These are phyloP conservation scores for Neospora caninum DNA, from an alignment of 169 alveolate species.

Conservation along the genomic window DNA sequence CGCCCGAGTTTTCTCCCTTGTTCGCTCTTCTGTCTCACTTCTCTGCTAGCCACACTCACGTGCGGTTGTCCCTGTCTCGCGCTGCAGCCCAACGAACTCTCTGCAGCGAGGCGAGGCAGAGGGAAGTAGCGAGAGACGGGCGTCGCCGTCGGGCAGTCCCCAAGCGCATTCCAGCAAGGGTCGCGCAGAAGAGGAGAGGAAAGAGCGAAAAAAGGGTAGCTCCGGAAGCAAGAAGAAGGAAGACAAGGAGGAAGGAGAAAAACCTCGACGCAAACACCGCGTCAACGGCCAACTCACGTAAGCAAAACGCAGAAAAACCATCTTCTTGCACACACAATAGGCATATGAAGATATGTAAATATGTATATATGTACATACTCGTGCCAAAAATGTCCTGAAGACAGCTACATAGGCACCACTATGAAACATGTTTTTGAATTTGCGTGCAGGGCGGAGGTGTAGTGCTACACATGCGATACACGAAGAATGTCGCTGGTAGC, in stretches of 20 bases:
- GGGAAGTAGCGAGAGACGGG: not conserved
- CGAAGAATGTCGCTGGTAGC: no score
- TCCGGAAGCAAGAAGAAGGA: not conserved
- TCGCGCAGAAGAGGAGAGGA: not conserved
- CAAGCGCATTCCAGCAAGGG: not conserved
- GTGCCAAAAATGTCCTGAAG: no score
- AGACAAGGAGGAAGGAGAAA: not conserved
- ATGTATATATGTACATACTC: not conserved
- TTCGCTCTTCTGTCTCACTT: no score
- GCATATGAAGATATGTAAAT: not conserved
- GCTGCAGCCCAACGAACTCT: not conserved
- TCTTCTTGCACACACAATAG: no score
- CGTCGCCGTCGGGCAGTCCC: not conserved
- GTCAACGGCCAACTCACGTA: not conserved
- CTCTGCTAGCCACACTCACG: no score
- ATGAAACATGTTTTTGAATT: no score
- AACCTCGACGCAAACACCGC: not conserved
- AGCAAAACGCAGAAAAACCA: not conserved
- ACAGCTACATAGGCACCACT: no score
- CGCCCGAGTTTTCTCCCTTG: no score
- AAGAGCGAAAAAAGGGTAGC: not conserved
- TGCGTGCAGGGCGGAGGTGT: no score
- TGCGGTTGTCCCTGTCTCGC: no score
- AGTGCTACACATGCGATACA: no score
- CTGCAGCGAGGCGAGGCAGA: not conserved